Base-by-base conservation (phyloP, 225 moss, liverwort and hornwort genomes). In the Polytrichum commune region DNA sequence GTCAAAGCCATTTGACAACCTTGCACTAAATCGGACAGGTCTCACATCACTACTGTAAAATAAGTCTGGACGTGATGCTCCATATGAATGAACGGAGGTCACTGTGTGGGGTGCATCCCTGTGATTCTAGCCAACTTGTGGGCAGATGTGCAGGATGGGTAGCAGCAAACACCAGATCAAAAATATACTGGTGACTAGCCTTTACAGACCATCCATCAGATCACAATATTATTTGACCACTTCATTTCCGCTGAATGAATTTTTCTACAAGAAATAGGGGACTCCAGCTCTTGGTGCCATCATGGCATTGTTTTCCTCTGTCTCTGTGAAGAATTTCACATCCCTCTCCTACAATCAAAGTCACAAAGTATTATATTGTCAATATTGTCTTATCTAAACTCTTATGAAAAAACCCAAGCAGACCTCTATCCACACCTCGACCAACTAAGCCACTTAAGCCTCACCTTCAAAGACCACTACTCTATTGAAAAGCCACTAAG, bases 241-340 rank as follows among this genome's bases (percentile, higher is more conserved):
- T 75, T 77, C 70, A 78, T 83, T 64, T 72, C 74, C 69, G 75
- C 77, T 54, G 74, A 71, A 69, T 46, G 16, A 78, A 82, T 67
- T 79, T 46, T 80, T 79, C 92, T 95, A 98, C 79, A 98, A 84
- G 83, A 98, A 98, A 83, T 98, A 98, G 13, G 98, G 87, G 53
- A 98, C 98, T 70, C 79, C 98, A 53, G 95, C 95, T 91, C 98
- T 90, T 22, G 98, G 98, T 65, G 95, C 98, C 93, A 92, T 90
- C 95, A 93, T 98, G 19, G 98, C 98, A 72, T 91, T 93, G 75
- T 98, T 98, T 80, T 98, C 98, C 76, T 98, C 93, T 28, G 98
- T 98, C 82, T 98, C 98, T 4, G 98, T 98, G 75, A 98, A 98
- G 75, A 98, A 98, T 75, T 98, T 98, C 70, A 98, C 98, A 67